Percentiles rank a stretch among this genome's conserved stretches.
phyloP scores from a whole-genome alignment of 2,329 filamentous ascomycete genomes.

The Aspergillus fumigatus region DNA sequence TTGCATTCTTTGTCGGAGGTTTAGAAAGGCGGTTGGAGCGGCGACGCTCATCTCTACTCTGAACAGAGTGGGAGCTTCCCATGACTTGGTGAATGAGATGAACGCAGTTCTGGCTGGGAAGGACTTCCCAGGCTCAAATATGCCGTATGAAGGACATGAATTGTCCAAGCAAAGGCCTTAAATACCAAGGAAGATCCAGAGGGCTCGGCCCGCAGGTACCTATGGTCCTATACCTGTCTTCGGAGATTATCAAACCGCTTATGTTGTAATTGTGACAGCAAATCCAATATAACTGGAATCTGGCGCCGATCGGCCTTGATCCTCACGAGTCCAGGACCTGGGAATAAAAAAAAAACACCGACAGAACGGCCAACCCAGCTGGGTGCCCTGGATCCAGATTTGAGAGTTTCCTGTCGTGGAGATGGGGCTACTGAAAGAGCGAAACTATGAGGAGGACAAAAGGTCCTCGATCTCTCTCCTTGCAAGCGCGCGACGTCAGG shows the following conservation, averaged over 20 bases:
- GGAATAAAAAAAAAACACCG: neutral
- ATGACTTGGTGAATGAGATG: constrained; percentile 21
- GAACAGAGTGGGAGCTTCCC: constrained; percentile 34
- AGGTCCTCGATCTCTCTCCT: neutral
- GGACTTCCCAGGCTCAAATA: constrained; percentile 7
- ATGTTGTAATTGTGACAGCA: neutral
- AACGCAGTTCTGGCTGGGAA: constrained; percentile 9
- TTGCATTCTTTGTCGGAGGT: constrained; percentile 26
- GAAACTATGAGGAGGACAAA: neutral
- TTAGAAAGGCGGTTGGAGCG: constrained; percentile 36
- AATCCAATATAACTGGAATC: neutral
- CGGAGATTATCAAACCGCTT: neutral
- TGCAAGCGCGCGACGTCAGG: neutral
- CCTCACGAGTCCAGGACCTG: neutral
- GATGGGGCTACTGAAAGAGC: neutral
- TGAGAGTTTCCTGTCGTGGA: neutral
- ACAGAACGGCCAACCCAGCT: neutral
- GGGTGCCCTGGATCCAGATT: neutral
- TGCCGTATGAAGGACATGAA: constrained; percentile 3
- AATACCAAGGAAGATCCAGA: neutral
- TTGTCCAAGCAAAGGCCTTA: neutral
- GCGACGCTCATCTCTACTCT: constrained; percentile 28
- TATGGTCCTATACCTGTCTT: neutral
- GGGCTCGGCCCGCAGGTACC: neutral
- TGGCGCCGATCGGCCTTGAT: neutral